Evolutionary conservation across 352 stramenopile species (phyloP).

Genomic region (Globisporangium splendens): DNA sequence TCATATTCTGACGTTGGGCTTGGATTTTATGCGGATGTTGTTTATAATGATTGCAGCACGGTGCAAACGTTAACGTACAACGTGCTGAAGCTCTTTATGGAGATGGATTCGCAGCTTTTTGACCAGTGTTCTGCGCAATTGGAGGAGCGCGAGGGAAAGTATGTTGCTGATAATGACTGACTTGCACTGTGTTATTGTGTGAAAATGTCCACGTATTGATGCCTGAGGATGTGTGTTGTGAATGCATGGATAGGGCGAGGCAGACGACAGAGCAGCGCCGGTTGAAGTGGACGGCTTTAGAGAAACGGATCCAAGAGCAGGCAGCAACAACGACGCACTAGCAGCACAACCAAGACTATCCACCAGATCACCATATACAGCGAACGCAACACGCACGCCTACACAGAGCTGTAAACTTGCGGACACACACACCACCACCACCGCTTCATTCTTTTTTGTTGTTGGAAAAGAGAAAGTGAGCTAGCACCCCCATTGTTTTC

Average conservation of each 20-base stretch:
- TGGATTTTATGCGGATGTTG: constrained; percentile 1
- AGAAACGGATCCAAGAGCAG: constrained; percentile 39
- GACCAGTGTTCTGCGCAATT: constrained; percentile 66
- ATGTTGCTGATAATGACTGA: too few species aligned
- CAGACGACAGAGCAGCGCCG: constrained; percentile 47
- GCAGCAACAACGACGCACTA: constrained; percentile 1
- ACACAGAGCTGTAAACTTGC: too few species aligned
- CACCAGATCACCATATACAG: too few species aligned
- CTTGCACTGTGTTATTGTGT: too few species aligned
- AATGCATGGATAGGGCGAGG: constrained; percentile 11
- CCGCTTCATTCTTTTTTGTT: too few species aligned
- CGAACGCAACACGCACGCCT: too few species aligned
- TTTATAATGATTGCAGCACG: constrained; percentile 37
- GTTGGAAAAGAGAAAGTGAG: too few species aligned
- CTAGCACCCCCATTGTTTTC: too few species aligned
- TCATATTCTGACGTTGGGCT: background rate
- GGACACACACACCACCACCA: too few species aligned
- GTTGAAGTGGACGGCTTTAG: constrained; percentile 46
- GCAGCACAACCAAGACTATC: too few species aligned
- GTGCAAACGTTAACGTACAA: constrained; percentile 91
- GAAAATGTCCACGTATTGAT: background rate
- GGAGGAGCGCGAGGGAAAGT: constrained; percentile 58
- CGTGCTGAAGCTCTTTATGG: constrained; percentile 73
- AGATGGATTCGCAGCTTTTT: constrained; percentile 89
- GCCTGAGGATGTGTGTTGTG: background rate